Conservation (phyloP, 352 stramenopile species). For the Globisporangium rhizosaccharum region DNA sequence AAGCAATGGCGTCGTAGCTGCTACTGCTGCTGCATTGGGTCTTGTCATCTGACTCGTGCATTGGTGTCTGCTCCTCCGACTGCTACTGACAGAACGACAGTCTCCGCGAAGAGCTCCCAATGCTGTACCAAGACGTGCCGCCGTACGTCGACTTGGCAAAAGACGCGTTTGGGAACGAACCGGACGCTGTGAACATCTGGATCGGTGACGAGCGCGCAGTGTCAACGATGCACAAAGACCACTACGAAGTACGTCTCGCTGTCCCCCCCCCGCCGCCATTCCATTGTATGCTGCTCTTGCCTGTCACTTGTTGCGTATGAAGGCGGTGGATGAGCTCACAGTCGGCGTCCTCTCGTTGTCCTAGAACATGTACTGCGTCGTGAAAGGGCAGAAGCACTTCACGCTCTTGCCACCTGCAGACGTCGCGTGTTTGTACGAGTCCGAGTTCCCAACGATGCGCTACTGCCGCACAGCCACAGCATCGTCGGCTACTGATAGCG, state of each 20-base stretch:
- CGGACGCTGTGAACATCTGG: conserved; percentile 95
- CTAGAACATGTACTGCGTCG: conserved; percentile 97
- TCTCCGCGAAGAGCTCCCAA: conserved; percentile 62
- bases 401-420: conserved; percentile 86
- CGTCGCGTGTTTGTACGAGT: conserved; percentile 88
- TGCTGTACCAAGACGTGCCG: conserved; percentile 58
- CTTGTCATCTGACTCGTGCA: no score
- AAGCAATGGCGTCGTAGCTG: background rate
- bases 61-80: background rate
- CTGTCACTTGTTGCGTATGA: conserved; percentile 1
- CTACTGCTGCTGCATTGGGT: background rate
- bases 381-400: conserved; percentile 95
- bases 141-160: conserved; percentile 47
- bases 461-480: conserved; percentile 35
- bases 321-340: background rate
- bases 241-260: conserved; percentile 86
- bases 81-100: conserved; percentile 53
- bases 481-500: background rate
- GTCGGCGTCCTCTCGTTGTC: background rate
- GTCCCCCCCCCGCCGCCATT: background rate
- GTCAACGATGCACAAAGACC: conserved; percentile 97
- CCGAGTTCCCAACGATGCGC: conserved; percentile 49
- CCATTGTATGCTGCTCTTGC: background rate
- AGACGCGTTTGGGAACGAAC: conserved; percentile 72
- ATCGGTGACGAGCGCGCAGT: conserved; percentile 94